Evolutionary conservation across 495 filamentous ascomycete genomes (phyloP), one percentile per base, ranked within the genome.

Genomic region (Platismatia glauca): DNA sequence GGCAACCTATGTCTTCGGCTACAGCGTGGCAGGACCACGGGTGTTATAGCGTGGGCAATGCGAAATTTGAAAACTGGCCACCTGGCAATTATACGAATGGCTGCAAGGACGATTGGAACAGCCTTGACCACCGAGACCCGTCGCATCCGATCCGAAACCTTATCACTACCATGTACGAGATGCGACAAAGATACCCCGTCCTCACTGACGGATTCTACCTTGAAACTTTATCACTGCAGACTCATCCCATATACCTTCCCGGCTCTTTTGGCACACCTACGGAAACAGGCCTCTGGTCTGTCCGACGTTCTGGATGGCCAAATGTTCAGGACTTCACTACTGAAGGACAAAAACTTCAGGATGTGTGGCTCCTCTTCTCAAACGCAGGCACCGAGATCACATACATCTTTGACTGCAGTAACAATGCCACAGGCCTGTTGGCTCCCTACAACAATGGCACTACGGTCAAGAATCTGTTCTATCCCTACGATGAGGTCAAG

Each of bases 11-110:
- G 75, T 71, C 74, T 22, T 77, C 77, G n/a, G 67, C 72, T 41
- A 74, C 72, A 9, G 79, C 79, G 9, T 82, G 79, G 79, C 77
- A 80, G 66, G 68, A 73, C 58, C 78, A 82, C 58, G 79, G 79
- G 29, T 82, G 79, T 66, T 81, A 81, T 70, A 73, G 70, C 16
- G 69, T 81, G 33, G 75, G 75, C n/a, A 73, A 74, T 50, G 70
- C 67, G 7, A 75, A 79, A 34, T 78, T 79, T 62, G 73, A 75
- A 55, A 69, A 77, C 20, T 76, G 76, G 67, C 79, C 79, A 18
- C 66, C 76, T 33, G 78, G 79, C 44, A 73, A 69, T 55, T 73
- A 73, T 9, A 66, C 71, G 6, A 48, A 69, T 57, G 79, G 76
- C 18, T 82, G 79, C 64, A 64, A 78, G 43, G 79, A 82, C 60